Evolutionary conservation across 192 early-diverging fungal genomes (phyloP).

Genomic region (Coemansia sp.): DNA sequence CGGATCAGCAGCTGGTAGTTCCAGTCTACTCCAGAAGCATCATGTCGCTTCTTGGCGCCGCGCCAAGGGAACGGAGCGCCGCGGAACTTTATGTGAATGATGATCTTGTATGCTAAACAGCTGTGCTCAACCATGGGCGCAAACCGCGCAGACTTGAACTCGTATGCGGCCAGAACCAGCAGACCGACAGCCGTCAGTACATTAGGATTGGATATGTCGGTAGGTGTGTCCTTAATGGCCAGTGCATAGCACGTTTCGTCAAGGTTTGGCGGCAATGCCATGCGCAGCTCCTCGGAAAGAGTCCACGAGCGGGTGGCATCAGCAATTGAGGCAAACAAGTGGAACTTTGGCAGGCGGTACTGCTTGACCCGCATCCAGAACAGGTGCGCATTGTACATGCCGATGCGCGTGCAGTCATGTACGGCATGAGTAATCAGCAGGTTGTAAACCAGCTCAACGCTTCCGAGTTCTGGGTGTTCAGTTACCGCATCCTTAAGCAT

Average conservation of each 20-base stretch:
- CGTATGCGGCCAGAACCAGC: slow-evolving; percentile 44
- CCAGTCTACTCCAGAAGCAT: slow-evolving; percentile 30
- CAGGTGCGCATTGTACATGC: slow-evolving; percentile 48
- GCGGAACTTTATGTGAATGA: slow-evolving; percentile 47
- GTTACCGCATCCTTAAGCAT: slow-evolving; percentile 37
- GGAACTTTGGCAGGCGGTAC: slow-evolving; percentile 45
- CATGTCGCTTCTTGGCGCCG: slow-evolving; percentile 20
- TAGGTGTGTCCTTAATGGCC: slow-evolving; percentile 25
- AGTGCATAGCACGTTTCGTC: slow-evolving; percentile 52
- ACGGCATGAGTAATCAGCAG: slow-evolving; percentile 53
- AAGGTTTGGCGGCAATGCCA: slow-evolving; percentile 48
- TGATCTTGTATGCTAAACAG: slow-evolving; percentile 49
- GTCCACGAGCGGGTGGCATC: slow-evolving; percentile 55
- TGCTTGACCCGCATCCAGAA: slow-evolving; percentile 54
- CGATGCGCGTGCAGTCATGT: slow-evolving; percentile 52
- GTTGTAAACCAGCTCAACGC: slow-evolving; percentile 53
- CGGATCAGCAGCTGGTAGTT: slow-evolving; percentile 53
- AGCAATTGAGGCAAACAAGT: slow-evolving; percentile 48
- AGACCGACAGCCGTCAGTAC: slow-evolving; percentile 32
- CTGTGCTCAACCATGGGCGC: slow-evolving; percentile 53
- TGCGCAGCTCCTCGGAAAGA: slow-evolving; percentile 43
- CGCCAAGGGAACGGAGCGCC: slow-evolving; percentile 52
- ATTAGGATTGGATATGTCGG: slow-evolving; percentile 18
- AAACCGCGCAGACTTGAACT: slow-evolving; percentile 57
- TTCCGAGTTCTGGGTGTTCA: slow-evolving; percentile 49